A percentile compares a stretch with the other conserved stretches of the same genome.
Conservation (phyloP, 2,329 filamentous ascomycete species). For the Decorospora gaudefroyi region DNA sequence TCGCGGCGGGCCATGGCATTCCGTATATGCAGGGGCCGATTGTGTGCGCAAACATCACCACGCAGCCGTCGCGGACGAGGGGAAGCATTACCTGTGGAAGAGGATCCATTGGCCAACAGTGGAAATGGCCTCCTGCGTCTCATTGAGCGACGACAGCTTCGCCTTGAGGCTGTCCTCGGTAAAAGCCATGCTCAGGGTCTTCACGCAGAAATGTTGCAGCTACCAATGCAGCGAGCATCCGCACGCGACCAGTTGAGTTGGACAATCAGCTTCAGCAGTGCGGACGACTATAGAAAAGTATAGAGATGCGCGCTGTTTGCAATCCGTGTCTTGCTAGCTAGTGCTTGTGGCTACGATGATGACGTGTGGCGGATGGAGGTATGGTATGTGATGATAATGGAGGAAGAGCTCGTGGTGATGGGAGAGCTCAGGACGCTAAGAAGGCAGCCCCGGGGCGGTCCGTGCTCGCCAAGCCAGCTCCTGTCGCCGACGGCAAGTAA, state of each 20-base stretch:
- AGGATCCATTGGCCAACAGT: conserved; percentile 99
- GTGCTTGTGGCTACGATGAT: conserved; percentile 23
- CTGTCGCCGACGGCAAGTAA: conserved; percentile 19
- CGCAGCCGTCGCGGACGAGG: conserved; percentile 2
- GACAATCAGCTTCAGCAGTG: conserved; percentile 8
- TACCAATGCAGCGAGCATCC: conserved; percentile 21
- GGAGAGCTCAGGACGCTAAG: conserved; percentile 30
- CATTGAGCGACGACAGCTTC: conserved; percentile 92
- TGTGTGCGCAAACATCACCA: conserved; percentile 8
- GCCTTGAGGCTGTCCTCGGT: conserved; percentile 93
- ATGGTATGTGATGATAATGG: conserved; percentile 17
- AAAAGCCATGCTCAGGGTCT: conserved; percentile 72
- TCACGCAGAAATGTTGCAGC: conserved; percentile 28
- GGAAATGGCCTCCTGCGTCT: conserved; percentile 96
- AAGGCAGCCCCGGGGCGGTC: conserved; percentile 29
- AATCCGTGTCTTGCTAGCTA: conserved; percentile 15
- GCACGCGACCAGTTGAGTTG: conserved; percentile 31
- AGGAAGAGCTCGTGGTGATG: conserved; percentile 20
- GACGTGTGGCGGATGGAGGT: conserved; percentile 27
- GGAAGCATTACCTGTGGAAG: conserved; percentile 79
- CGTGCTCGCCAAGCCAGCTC: conserved; percentile 23
- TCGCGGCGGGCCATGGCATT: conserved; percentile 1
- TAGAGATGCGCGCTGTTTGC: conserved; percentile 12
- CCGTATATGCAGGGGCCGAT: conserved; percentile 1
- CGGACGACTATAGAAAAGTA: conserved; percentile 7